A percentile compares a stretch with the other conserved stretches of the same genome.
phyloP scores from a whole-genome alignment of 106 monocot genomes.

The Agapanthus africanus region DNA sequence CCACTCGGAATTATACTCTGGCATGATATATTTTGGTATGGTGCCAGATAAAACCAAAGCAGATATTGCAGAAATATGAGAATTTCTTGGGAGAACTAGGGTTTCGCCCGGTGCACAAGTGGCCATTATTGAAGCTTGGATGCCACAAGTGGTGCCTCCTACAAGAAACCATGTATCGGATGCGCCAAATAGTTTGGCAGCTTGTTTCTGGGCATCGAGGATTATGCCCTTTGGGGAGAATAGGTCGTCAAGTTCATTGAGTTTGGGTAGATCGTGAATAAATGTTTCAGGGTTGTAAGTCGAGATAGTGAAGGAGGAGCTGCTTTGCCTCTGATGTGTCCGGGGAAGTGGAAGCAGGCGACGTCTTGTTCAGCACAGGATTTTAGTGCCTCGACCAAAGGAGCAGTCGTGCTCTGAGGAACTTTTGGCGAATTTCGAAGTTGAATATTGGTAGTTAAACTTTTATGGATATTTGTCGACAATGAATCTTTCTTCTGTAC shows the following conservation, averaged over 20 bases:
- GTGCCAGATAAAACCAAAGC: slow-evolving; percentile 67
- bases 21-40: slow-evolving; percentile 62
- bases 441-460: not conserved
- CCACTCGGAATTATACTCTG: slow-evolving; percentile 59
- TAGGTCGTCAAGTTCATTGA: slow-evolving; percentile 69
- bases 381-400: slow-evolving; percentile 55
- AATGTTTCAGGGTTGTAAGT: slow-evolving; percentile 41
- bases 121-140: slow-evolving; percentile 84
- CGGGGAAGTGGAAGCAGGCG: slow-evolving; percentile 83
- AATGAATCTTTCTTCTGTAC: slow-evolving; percentile 6
- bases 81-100: slow-evolving; percentile 67
- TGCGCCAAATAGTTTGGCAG: slow-evolving; percentile 67
- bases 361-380: slow-evolving; percentile 45
- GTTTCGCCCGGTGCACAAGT: slow-evolving; percentile 62
- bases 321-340: slow-evolving; percentile 75
- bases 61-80: slow-evolving; percentile 68
- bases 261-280: slow-evolving; percentile 68
- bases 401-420: slow-evolving; percentile 17
- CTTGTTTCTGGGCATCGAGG: slow-evolving; percentile 59
- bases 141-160: slow-evolving; percentile 75
- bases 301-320: slow-evolving; percentile 42
- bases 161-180: slow-evolving; percentile 85
- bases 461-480: slow-evolving; percentile 5
- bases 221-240: slow-evolving; percentile 79
- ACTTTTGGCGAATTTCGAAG: slow-evolving; percentile 5